Base-by-base conservation (phyloP, 2,329 filamentous ascomycete genomes). In the Gliomastix tumulicola region DNA sequence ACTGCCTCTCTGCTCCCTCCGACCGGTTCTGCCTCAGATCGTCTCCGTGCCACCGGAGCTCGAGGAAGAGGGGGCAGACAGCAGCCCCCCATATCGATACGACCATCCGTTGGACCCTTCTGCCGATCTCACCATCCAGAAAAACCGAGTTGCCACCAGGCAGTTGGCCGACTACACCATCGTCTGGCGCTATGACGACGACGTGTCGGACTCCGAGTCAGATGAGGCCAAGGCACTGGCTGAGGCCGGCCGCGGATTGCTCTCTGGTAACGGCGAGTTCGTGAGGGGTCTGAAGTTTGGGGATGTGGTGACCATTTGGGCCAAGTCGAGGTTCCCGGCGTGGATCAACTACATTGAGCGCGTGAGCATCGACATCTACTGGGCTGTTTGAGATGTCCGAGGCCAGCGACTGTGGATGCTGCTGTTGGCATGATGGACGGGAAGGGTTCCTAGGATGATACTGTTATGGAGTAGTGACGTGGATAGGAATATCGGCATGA, bases 281-380 rank as follows among this genome's bases (percentile, higher is more conserved):
- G 68, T 82, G 22, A 66, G 70, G 13, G 60, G 56, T 32, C 49
- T 82, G 44, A 68, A 65, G 44, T 44, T 76, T n/a, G 78, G 78
- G 2, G 78, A 82, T 44, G 67, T 77, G 15, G 56, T 82, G 10
- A 80, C 76, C 0, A 48, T 82, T 3, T 82, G 77, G 77, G 76
- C 60, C 1, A 77, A 72, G 53, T 66, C 74, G 3, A 65, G 76
- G 40, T 81, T 75, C 38, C 53, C 49, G 0, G 67, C 57, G 0
- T 82, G 78, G 78, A 32, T 37, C 2, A 81, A 81, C 42, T 36
- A 55, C 11, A 51, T 80, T 9, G 51, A 70, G 32, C 61, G 55
- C 11, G 68, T 71, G 3, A 62, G 64, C 50, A 56, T 81, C 21
- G 71, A 75, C 39, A 62, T 81, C 19, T 80, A 75, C 48, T 82